Percentiles rank a stretch among this genome's conserved stretches.
Evolutionary conservation across 345 rosid genomes (phyloP).

Genomic region (Salix arbutifolia): DNA sequence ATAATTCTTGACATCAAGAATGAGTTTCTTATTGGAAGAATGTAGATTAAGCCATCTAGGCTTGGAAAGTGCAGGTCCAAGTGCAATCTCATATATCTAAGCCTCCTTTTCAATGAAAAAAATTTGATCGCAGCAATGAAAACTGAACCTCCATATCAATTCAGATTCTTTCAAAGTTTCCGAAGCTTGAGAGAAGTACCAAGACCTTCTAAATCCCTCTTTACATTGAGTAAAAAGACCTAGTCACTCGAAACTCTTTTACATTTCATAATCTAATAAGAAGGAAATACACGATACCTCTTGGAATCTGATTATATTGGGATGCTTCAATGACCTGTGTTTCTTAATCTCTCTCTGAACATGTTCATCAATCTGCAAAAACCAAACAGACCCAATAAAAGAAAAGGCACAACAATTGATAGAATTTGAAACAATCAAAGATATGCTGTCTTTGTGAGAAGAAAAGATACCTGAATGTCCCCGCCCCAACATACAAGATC

Average conservation of each 20-base stretch:
- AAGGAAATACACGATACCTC: constrained; percentile 11
- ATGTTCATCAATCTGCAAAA: constrained; percentile 21
- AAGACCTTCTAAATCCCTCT: neutral
- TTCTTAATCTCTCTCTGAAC: constrained; percentile 24
- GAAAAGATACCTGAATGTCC: too few species aligned
- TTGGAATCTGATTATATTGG: constrained; percentile 22
- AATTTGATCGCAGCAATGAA: neutral
- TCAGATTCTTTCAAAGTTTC: neutral
- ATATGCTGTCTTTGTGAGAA: too few species aligned
- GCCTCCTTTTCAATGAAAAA: neutral
- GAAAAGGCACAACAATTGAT: too few species aligned
- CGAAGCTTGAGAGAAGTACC: neutral
- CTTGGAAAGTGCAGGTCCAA: neutral
- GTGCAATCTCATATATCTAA: neutral
- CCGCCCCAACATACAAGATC: too few species aligned
- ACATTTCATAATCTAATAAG: neutral
- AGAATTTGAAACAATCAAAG: too few species aligned
- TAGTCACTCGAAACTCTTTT: neutral
- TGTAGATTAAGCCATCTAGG: neutral
- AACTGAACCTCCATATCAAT: neutral
- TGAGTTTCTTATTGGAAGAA: neutral
- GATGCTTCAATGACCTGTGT: constrained; percentile 27
- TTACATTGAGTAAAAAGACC: neutral
- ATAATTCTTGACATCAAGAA: neutral
- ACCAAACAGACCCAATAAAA: neutral